A percentile compares a stretch with the other conserved stretches of the same genome.
phyloP scores from a whole-genome alignment of 441 rosid genomes.

The Theobroma grandiflorum region DNA sequence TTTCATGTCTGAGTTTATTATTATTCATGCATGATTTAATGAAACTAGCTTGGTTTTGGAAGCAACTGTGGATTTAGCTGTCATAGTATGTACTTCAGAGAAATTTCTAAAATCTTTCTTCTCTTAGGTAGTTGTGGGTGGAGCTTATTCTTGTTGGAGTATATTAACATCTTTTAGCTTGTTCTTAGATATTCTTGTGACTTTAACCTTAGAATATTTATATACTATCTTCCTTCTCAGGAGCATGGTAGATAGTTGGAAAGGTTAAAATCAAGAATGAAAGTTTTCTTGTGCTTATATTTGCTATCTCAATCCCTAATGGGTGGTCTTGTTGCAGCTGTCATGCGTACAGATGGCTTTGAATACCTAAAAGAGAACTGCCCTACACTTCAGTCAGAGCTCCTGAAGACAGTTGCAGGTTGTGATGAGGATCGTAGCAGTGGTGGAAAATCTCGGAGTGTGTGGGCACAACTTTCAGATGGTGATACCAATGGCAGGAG shows the following conservation, averaged over 20 bases:
- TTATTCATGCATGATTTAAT: not conserved
- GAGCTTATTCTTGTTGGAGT: not conserved
- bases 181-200: not conserved
- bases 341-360: slow-evolving; percentile 70
- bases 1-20: not conserved
- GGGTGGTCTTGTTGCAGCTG: slow-evolving; percentile 50
- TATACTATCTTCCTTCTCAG: not conserved
- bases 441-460: slow-evolving; percentile 79
- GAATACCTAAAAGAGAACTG: slow-evolving; percentile 44
- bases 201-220: not conserved
- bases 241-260: slow-evolving; percentile 1
- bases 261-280: not conserved
- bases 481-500: slow-evolving; percentile 74
- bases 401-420: slow-evolving; percentile 68
- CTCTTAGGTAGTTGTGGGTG: not conserved
- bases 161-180: not conserved
- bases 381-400: slow-evolving; percentile 56
- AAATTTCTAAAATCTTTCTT: not conserved
- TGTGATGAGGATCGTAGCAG: slow-evolving; percentile 74
- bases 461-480: slow-evolving; percentile 90
- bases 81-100: not conserved
- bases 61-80: not conserved
- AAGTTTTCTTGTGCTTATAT: not conserved
- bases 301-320: not conserved
- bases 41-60: not conserved